A percentile compares a stretch with the other conserved stretches of the same genome.
Evolutionary conservation across 768 basidiomycete species (phyloP).

Genomic region (Mrakia frigida): DNA sequence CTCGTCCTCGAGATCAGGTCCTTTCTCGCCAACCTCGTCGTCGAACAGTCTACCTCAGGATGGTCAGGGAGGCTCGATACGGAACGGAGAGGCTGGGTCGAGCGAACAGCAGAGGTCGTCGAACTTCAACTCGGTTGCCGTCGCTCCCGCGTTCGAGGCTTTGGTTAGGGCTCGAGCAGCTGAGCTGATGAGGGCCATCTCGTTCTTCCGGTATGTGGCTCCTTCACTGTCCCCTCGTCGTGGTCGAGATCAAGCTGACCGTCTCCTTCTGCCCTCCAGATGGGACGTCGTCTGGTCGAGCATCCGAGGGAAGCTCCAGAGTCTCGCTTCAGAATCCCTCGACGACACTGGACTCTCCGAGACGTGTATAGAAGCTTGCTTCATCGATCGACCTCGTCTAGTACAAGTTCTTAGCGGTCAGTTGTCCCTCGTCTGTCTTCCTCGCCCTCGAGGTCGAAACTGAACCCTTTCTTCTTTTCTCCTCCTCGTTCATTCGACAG

Average conservation of each 20-base stretch:
- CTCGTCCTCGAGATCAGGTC: constrained; percentile 9
- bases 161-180: neutral
- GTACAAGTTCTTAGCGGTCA: constrained; percentile 10
- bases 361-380: neutral
- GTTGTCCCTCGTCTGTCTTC: neutral
- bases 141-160: neutral
- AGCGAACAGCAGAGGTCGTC: neutral
- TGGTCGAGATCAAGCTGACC: neutral
- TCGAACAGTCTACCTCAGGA: constrained; percentile 9
- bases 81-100: neutral
- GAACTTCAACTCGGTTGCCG: neutral
- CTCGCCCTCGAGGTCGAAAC: neutral
- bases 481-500: neutral
- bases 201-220: neutral
- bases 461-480: neutral
- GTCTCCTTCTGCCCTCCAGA: neutral
- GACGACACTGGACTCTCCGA: constrained; percentile 5
- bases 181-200: neutral
- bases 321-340: constrained; percentile 4
- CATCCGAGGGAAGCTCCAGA: constrained; percentile 1
- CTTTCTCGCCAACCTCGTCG: constrained; percentile 17
- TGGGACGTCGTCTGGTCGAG: constrained; percentile 10
- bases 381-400: constrained; percentile 16
- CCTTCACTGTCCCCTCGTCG: neutral
- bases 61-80: neutral